Evolutionary conservation across 2,329 filamentous ascomycete genomes (phyloP).

Genomic region (Myriosclerotinia duriaeana): DNA sequence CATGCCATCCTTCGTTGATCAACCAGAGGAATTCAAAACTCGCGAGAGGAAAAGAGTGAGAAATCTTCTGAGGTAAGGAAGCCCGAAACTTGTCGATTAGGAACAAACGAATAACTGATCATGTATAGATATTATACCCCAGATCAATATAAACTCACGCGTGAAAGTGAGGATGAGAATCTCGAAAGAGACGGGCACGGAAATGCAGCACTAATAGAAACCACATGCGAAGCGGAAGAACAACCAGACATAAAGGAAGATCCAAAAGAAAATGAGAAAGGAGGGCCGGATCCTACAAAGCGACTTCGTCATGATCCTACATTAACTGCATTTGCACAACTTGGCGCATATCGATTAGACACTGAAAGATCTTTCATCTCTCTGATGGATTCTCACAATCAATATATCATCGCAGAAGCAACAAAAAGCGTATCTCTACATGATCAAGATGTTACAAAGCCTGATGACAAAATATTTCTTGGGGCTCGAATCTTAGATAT

Average conservation of each 20-base stretch:
- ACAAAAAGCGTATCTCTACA: conserved; percentile 30
- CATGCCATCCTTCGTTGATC: conserved; percentile 6
- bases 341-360: conserved; percentile 48
- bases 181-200: background rate
- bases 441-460: conserved; percentile 11
- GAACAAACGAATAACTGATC: too few species aligned
- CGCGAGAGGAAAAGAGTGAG: conserved; percentile 22
- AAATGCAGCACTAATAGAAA: background rate
- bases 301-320: conserved; percentile 42
- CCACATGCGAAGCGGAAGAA: conserved; percentile 1
- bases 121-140: conserved; percentile 24
- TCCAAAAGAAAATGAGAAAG: conserved; percentile 4
- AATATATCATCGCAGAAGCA: conserved; percentile 36
- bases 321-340: conserved; percentile 48
- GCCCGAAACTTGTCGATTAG: background rate
- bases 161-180: conserved; percentile 11
- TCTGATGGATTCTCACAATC: conserved; percentile 31
- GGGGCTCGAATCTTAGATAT: conserved; percentile 29
- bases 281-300: conserved; percentile 16
- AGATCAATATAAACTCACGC: conserved; percentile 7
- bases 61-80: conserved; percentile 19
- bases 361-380: conserved; percentile 50
- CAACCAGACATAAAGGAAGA: background rate
- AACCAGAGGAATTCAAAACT: conserved; percentile 1
- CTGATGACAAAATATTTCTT: conserved; percentile 30